Percentiles rank a stretch among this genome's conserved stretches.
These are phyloP conservation scores for Spergularia bocconei DNA, from an alignment of 148 eudicot species.

Conservation along the genomic window DNA sequence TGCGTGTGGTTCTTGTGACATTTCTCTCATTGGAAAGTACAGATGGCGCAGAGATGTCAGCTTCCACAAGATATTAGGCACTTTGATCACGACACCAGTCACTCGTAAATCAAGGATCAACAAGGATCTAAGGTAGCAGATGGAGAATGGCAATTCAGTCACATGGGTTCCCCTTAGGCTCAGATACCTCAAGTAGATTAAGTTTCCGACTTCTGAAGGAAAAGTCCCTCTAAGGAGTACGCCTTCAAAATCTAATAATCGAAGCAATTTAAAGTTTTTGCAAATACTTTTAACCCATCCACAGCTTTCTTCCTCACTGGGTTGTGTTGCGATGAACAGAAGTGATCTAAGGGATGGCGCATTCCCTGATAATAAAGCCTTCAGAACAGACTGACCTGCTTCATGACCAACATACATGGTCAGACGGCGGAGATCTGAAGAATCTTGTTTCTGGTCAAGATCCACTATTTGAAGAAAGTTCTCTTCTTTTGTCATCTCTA, in stretches of 20 bases:
- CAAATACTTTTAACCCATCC: neutral
- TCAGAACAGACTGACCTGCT: neutral
- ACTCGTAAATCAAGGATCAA: conserved; percentile 24
- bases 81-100: neutral
- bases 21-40: neutral
- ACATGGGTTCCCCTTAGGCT: neutral
- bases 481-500: conserved; percentile 4
- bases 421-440: neutral
- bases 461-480: conserved; percentile 6
- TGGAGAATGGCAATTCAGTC: neutral
- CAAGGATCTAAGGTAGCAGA: conserved; percentile 9
- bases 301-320: neutral
- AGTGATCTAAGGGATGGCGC: conserved; percentile 3
- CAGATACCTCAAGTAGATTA: conserved; percentile 10
- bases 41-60: conserved; percentile 10
- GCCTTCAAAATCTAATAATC: conserved; percentile 15
- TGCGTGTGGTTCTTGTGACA: neutral
- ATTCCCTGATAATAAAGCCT: neutral
- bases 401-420: neutral
- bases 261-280: neutral
- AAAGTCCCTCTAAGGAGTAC: neutral
- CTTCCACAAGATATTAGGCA: conserved; percentile 11
- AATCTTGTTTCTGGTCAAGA: neutral
- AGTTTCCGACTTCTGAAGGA: neutral
- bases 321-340: neutral